Base-by-base conservation (phyloP, 2,329 filamentous ascomycete genomes). In the Simplicillium sp. region DNA sequence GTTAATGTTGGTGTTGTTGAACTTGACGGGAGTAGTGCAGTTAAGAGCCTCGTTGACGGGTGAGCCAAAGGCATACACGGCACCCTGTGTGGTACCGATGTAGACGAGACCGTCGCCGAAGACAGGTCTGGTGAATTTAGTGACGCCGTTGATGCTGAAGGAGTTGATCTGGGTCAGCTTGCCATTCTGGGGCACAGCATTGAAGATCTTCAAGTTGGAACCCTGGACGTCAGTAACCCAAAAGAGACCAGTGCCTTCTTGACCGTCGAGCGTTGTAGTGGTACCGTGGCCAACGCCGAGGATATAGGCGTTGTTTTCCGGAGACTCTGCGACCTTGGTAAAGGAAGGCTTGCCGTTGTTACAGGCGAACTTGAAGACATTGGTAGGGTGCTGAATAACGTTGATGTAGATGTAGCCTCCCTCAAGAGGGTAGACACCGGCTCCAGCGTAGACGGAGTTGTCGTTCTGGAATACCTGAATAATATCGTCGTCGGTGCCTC, bases 291-390 rank as follows among this genome's bases (percentile, higher is more conserved):
- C 68, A 28, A 75, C 70, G 20, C 75, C 75, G 0, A 79, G 65
- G 37, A 70, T 62, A 42, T 68, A 69, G 1, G 72, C 70, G 38
- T 75, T 76, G 34, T 53, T 61, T 16, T 68, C 63, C 0, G 66
- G 62, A 3, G 64, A 70, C 40, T 70, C 65, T 4, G 68, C 69
- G 1, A 75, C 67, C 48, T 73, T 70, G 16, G 70, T 67, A 39
- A 80, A 77, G 3, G 65, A 63, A 1, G 74, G 68, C 9, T 69
- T 62, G 3, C 73, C 73, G 16, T 58, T 56, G 44, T 64, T 58
- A 51, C 71, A 77, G 3, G 68, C 66, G 51, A 78, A 78, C 47
- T 77, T 73, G 62, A 77, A 78, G 14, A 75, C 71, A 38, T 72
- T 65, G 0, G 72, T 72, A 12, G 68, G 64, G 48, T 70, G 71